These are phyloP conservation scores for Coffea humblotiana DNA, from an alignment of 305 asterid species.

Conservation along the genomic window DNA sequence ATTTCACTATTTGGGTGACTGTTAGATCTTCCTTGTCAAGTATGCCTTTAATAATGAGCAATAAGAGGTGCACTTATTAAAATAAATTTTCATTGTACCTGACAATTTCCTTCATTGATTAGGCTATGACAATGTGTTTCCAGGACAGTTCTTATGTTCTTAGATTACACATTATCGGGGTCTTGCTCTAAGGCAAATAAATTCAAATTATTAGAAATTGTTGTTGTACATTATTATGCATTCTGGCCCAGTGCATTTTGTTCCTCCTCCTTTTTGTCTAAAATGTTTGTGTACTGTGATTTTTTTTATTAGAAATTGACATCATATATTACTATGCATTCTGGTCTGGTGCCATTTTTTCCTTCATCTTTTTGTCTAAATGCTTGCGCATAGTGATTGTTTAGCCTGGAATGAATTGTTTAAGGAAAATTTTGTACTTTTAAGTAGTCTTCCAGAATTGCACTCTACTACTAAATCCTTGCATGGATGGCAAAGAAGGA, in stretches of 20 bases:
- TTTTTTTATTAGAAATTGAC: too few species aligned
- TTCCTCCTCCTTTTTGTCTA: background rate
- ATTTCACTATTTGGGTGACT: background rate
- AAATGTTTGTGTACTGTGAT: background rate
- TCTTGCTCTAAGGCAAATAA: background rate
- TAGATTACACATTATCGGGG: background rate
- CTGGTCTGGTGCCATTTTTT: too few species aligned
- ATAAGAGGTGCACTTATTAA: background rate
- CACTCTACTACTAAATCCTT: background rate
- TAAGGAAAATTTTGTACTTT: too few species aligned
- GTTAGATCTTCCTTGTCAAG: background rate
- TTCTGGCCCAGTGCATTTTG: background rate
- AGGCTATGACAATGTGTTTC: background rate
- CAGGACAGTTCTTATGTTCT: background rate
- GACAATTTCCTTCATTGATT: background rate
- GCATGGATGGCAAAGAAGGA: background rate
- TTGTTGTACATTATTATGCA: background rate
- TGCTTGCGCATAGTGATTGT: too few species aligned
- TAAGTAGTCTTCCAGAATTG: background rate
- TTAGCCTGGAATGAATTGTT: background rate
- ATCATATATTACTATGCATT: too few species aligned
- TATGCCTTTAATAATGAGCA: background rate
- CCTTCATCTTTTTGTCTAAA: too few species aligned
- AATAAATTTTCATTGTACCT: background rate
- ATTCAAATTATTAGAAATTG: background rate